phyloP scores from a whole-genome alignment of 352 stramenopile species.

The Plasmopara viticola region DNA sequence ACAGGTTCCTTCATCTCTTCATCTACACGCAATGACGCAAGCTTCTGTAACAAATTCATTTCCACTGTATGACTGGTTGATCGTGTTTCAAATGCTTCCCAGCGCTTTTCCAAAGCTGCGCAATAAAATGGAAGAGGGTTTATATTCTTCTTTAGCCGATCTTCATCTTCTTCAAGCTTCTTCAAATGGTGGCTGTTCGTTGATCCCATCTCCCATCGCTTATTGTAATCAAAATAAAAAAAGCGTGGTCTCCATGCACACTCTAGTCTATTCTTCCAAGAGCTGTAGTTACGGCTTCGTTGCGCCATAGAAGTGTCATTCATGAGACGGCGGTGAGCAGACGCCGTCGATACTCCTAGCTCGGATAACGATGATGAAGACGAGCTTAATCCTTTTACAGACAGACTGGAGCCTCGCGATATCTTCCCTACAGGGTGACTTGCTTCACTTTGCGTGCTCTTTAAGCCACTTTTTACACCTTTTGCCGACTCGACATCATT shows the following conservation, averaged over 20 bases:
- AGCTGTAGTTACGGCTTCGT: slow-evolving; percentile 27
- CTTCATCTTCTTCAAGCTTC: slow-evolving; percentile 19
- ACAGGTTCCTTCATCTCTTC: slow-evolving; percentile 54
- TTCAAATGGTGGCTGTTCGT: slow-evolving; percentile 14
- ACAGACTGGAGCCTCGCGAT: slow-evolving; percentile 6
- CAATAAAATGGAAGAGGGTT: slow-evolving; percentile 41
- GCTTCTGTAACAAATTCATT: slow-evolving; percentile 44
- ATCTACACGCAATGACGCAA: slow-evolving; percentile 27
- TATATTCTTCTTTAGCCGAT: slow-evolving; percentile 22
- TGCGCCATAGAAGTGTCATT: slow-evolving; percentile 22
- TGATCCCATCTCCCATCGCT: slow-evolving; percentile 21
- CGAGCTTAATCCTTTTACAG: slow-evolving; percentile 10
- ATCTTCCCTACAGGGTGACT: slow-evolving; percentile 17
- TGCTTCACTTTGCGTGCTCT: slow-evolving; percentile 4
- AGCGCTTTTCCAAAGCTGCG: slow-evolving; percentile 38
- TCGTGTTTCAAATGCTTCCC: slow-evolving; percentile 43
- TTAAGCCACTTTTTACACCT: slow-evolving; percentile 1
- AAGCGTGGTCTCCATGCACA: slow-evolving; percentile 53
- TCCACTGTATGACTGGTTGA: slow-evolving; percentile 49
- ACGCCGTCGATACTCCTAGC: slow-evolving; percentile 8
- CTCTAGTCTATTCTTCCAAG: slow-evolving; percentile 55
- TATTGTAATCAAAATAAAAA: slow-evolving; percentile 29
- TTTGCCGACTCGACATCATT: slow-evolving; percentile 4
- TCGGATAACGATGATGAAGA: slow-evolving; percentile 22
- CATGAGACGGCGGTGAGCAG: slow-evolving; percentile 8